These are phyloP conservation scores for Edaphochlamys debaryana DNA, from an alignment of 139 green algal genomes.

Conservation along the genomic window DNA sequence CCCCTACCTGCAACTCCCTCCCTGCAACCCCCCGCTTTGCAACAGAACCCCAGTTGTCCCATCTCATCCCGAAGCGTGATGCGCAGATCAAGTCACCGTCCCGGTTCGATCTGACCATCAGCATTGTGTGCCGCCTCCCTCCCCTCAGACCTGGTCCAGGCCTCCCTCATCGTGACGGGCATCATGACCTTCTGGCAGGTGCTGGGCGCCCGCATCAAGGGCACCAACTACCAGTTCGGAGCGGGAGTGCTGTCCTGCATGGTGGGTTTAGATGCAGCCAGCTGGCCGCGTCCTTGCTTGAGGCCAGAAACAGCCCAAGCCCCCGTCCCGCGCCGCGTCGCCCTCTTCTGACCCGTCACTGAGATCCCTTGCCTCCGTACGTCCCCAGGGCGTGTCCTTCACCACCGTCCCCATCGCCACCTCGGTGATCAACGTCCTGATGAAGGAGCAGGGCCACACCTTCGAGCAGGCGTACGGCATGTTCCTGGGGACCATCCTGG, in stretches of 20 bases:
- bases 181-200: conserved; percentile 62
- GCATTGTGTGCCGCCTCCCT: no score
- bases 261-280: neutral
- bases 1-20: neutral
- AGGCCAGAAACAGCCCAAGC: no score
- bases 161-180: conserved; percentile 69
- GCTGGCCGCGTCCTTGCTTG: no score
- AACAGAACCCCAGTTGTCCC: no score
- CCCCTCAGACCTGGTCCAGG: conserved; percentile 66
- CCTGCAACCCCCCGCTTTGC: neutral
- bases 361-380: no score
- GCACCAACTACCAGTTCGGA: conserved; percentile 47
- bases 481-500: conserved; percentile 74
- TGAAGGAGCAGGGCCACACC: conserved; percentile 42
- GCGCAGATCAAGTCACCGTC: no score
- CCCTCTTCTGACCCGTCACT: no score
- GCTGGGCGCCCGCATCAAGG: conserved; percentile 30
- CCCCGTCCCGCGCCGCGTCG: no score
- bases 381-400: conserved; percentile 52
- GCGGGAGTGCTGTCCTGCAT: conserved; percentile 76
- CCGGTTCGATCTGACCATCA: no score
- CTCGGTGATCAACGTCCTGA: conserved; percentile 25
- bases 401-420: conserved; percentile 71
- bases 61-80: no score
- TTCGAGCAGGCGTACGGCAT: conserved; percentile 70